Conservation (phyloP, 2,329 filamentous ascomycete species). For the Lojkania enalia region DNA sequence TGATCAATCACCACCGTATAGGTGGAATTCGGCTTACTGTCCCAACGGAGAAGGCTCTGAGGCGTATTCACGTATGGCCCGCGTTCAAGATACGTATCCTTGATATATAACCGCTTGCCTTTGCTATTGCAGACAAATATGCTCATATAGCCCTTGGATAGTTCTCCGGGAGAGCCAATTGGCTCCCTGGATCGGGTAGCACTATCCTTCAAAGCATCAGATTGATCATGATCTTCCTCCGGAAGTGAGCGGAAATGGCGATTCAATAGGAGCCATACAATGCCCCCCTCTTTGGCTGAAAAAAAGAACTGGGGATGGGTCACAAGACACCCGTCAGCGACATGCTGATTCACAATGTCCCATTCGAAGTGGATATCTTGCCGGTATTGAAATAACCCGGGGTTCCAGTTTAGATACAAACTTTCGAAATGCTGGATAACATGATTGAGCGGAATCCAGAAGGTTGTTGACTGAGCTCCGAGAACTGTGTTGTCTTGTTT, state of each 20-base stretch:
- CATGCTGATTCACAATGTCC: slow-evolving; percentile 58
- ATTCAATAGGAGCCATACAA: slow-evolving; percentile 81
- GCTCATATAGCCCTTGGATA: slow-evolving; percentile 75
- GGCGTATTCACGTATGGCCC: slow-evolving; percentile 93
- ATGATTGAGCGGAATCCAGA: slow-evolving; percentile 90
- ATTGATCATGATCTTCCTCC: slow-evolving; percentile 34
- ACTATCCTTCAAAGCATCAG: slow-evolving; percentile 38
- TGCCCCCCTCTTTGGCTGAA: slow-evolving; percentile 57
- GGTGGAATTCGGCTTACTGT: slow-evolving; percentile 55
- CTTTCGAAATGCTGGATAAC: slow-evolving; percentile 92
- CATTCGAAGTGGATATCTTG: slow-evolving; percentile 92
- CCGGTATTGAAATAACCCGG: slow-evolving; percentile 74
- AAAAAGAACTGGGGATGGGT: slow-evolving; percentile 65
- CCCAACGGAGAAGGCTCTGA: slow-evolving; percentile 81
- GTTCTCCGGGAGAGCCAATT: slow-evolving; percentile 30
- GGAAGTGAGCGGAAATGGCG: slow-evolving; percentile 74
- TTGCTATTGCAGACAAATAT: slow-evolving; percentile 76
- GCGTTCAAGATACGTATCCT: slow-evolving; percentile 70
- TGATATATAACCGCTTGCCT: slow-evolving; percentile 73
- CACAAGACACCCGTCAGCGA: slow-evolving; percentile 74
- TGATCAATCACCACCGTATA: slow-evolving; percentile 75
- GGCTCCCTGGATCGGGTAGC: slow-evolving; percentile 27
- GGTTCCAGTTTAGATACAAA: slow-evolving; percentile 97
- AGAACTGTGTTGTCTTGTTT: no score
- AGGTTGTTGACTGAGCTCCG: slow-evolving; percentile 67